Base-by-base conservation (phyloP, 140 eudicot genomes). In the Ambrosia hybrid region DNA sequence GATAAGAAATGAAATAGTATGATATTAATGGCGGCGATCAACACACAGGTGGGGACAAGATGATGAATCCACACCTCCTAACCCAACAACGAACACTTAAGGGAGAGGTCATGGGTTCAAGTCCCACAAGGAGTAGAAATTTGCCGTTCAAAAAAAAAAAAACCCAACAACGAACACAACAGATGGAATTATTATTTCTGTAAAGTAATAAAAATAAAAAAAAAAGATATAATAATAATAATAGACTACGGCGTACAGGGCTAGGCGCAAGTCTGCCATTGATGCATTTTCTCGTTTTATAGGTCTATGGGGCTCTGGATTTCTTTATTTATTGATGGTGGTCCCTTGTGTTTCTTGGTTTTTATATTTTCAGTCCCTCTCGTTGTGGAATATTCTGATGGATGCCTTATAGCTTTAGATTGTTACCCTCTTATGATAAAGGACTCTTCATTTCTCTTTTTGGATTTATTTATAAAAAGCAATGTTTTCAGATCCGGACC, bases 51-150 rank as follows among this genome's bases (percentile, higher is more conserved):
- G n/a, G 30, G 30, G 30, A 21, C 60, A 63, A 67, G 13, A 21
- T 7, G 60, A 81, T 67, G 81, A 83, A 88, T 88, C 89, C 88
- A 72, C 89, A 83, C 87, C 96, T 79, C 83, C 96, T 83, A n/a
- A n/a, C n/a, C n/a, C n/a, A n/a, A n/a, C n/a, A n/a, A n/a, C n/a
- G n/a, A n/a, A n/a, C n/a, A n/a, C n/a, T n/a, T n/a, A n/a, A n/a
- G n/a, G n/a, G n/a, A n/a, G n/a, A n/a, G n/a, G n/a, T n/a, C n/a
- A n/a, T n/a, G n/a, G n/a, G n/a, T n/a, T n/a, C n/a, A n/a, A n/a
- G n/a, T n/a, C n/a, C n/a, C n/a, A n/a, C n/a, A n/a, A n/a, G n/a
- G n/a, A n/a, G n/a, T n/a, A n/a, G n/a, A n/a, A n/a, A n/a, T n/a
- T n/a, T n/a, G n/a, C n/a, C n/a, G n/a, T n/a, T n/a, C n/a, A n/a